Percentiles rank a stretch among this genome's conserved stretches.
Evolutionary conservation across 345 rosid species (phyloP).

Genomic region (Viola odorata): DNA sequence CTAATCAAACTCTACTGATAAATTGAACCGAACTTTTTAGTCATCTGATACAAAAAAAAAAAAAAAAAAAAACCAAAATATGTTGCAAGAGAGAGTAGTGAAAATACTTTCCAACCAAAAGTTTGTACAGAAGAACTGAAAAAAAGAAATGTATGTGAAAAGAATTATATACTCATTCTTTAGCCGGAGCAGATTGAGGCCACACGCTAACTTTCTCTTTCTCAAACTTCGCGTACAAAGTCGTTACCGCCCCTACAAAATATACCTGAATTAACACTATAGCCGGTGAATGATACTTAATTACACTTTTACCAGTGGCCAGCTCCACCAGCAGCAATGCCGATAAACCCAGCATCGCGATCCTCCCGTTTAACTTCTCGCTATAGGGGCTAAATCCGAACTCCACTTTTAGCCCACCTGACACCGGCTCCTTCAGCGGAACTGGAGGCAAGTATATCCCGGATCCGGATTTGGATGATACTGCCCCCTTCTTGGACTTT

Average conservation of each 20-base stretch:
- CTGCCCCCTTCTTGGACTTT: constrained; percentile 51
- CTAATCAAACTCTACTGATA: no score
- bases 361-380: constrained; percentile 66
- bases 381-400: constrained; percentile 73
- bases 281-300: constrained; percentile 72
- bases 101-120: no score
- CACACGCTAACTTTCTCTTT: constrained; percentile 74
- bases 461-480: constrained; percentile 29
- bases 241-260: constrained; percentile 59
- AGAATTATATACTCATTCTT: neutral
- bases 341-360: constrained; percentile 59
- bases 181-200: constrained; percentile 39
- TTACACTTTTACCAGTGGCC: constrained; percentile 80
- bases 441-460: constrained; percentile 69
- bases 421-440: constrained; percentile 53
- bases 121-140: no score
- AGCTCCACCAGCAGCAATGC: constrained; percentile 84
- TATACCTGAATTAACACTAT: constrained; percentile 65
- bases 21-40: no score
- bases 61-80: no score
- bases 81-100: neutral
- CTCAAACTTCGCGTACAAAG: constrained; percentile 60
- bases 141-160: no score
- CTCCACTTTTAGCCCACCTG: constrained; percentile 70
- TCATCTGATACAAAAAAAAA: neutral